These are phyloP conservation scores for Yarrowia hollandica DNA, from an alignment of 805 yeast species.

Conservation along the genomic window DNA sequence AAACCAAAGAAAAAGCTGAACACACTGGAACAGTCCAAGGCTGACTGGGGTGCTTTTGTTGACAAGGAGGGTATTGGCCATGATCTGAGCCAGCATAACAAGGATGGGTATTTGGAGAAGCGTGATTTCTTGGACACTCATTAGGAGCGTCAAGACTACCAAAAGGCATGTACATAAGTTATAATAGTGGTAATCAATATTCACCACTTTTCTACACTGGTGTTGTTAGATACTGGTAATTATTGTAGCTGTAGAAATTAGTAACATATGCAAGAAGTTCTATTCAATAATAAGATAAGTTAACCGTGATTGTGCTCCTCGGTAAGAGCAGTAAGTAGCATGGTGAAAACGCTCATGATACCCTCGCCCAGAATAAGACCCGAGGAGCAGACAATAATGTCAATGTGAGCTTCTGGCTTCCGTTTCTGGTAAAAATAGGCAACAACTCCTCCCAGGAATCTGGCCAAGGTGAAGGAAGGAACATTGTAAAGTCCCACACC, in stretches of 20 bases:
- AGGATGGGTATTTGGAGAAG: slow-evolving; percentile 86
- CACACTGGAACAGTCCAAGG: slow-evolving; percentile 85
- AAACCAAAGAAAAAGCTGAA: slow-evolving; percentile 70
- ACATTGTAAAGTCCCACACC: slow-evolving; percentile 95
- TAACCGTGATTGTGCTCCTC: neutral
- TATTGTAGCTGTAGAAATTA: too few relatives aligned
- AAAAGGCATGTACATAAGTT: slow-evolving; percentile 5
- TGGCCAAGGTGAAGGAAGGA: slow-evolving; percentile 89
- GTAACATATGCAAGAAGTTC: neutral
- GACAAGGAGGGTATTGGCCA: slow-evolving; percentile 82
- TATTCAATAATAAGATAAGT: neutral
- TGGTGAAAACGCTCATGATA: slow-evolving; percentile 74
- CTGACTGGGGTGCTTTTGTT: slow-evolving; percentile 95
- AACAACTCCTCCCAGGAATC: slow-evolving; percentile 83
- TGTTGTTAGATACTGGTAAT: too few relatives aligned
- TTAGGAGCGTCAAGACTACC: neutral
- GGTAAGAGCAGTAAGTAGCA: slow-evolving; percentile 62
- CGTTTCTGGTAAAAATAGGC: slow-evolving; percentile 44
- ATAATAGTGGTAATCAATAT: neutral
- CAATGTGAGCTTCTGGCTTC: slow-evolving; percentile 54
- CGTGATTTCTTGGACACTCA: slow-evolving; percentile 73
- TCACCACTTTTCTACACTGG: too few relatives aligned
- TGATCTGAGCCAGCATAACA: slow-evolving; percentile 76
- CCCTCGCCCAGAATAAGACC: slow-evolving; percentile 96
- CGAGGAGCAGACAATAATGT: slow-evolving; percentile 82